These are phyloP conservation scores for Fusarium sp. DNA, from an alignment of 2,329 filamentous ascomycete genomes.

Conservation along the genomic window DNA sequence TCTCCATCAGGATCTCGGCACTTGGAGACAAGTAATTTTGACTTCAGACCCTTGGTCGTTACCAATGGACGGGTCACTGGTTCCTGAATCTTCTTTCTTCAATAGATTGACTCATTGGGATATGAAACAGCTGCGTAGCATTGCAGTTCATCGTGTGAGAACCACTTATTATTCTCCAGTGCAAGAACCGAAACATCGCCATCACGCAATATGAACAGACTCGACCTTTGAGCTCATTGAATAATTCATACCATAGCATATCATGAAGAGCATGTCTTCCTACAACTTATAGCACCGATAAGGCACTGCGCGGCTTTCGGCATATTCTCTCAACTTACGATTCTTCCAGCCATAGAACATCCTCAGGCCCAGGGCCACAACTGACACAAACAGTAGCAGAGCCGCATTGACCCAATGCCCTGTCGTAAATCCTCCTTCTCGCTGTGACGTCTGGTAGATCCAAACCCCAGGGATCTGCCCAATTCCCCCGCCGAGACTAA, in stretches of 20 bases:
- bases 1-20: slow-evolving; percentile 20
- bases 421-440: slow-evolving; percentile 69
- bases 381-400: slow-evolving; percentile 66
- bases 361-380: slow-evolving; percentile 63
- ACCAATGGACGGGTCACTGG: background rate
- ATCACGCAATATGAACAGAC: background rate
- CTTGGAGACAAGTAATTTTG: slow-evolving; percentile 2
- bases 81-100: background rate
- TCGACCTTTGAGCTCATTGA: background rate
- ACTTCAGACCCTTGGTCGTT: background rate
- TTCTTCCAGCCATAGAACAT: slow-evolving; percentile 65
- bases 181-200: background rate
- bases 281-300: slow-evolving; percentile 55
- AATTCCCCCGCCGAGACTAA: slow-evolving; percentile 71
- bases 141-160: background rate
- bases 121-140: background rate
- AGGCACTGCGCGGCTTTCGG: slow-evolving; percentile 44
- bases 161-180: background rate
- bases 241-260: background rate
- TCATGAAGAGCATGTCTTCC: background rate
- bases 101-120: background rate
- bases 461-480: slow-evolving; percentile 78
- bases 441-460: slow-evolving; percentile 75
- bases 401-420: slow-evolving; percentile 75
- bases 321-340: slow-evolving; percentile 46